These are phyloP conservation scores for Candida tibetensis DNA, from an alignment of 805 yeast genomes.

Conservation along the genomic window DNA sequence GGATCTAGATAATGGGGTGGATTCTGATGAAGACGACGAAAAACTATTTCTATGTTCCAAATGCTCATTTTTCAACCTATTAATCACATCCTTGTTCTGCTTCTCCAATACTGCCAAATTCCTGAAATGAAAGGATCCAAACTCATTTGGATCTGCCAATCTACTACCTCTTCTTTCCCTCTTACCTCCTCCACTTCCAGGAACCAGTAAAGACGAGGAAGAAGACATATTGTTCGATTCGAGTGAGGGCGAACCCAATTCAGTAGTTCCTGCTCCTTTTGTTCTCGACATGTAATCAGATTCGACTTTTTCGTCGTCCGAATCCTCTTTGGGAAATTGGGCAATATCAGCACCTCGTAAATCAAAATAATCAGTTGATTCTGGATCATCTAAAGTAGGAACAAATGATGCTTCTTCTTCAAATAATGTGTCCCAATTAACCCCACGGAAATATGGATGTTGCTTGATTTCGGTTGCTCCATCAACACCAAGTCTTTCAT, in stretches of 20 bases:
- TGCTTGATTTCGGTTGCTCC: conserved; percentile 76
- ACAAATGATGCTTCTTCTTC: conserved; percentile 76
- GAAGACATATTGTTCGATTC: conserved; percentile 2
- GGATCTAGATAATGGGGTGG: conserved; percentile 35
- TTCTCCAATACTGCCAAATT: conserved; percentile 87
- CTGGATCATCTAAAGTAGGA: conserved; percentile 76
- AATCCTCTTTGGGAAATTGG: conserved; percentile 53
- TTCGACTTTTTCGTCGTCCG: conserved; percentile 31
- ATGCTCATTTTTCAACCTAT: conserved; percentile 81
- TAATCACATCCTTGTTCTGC: conserved; percentile 90
- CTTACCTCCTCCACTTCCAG: conserved; percentile 20
- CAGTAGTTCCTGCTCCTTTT: conserved; percentile 6
- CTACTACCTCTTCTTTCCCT: conserved; percentile 74
- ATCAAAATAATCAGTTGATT: conserved; percentile 89
- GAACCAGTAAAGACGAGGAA: conserved; percentile 11
- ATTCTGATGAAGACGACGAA: conserved; percentile 49
- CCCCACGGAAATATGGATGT: conserved; percentile 73
- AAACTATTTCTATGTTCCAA: conserved; percentile 53
- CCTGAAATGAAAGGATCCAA: conserved; percentile 90
- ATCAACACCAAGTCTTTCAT: conserved; percentile 66
- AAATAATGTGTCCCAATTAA: conserved; percentile 74
- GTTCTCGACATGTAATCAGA: conserved; percentile 11
- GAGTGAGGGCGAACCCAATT: conserved; percentile 15
- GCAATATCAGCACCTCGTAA: conserved; percentile 78
- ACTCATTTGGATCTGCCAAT: conserved; percentile 70